phyloP scores from a whole-genome alignment of 129 eudicot species.

The Flaveria bidentis region DNA sequence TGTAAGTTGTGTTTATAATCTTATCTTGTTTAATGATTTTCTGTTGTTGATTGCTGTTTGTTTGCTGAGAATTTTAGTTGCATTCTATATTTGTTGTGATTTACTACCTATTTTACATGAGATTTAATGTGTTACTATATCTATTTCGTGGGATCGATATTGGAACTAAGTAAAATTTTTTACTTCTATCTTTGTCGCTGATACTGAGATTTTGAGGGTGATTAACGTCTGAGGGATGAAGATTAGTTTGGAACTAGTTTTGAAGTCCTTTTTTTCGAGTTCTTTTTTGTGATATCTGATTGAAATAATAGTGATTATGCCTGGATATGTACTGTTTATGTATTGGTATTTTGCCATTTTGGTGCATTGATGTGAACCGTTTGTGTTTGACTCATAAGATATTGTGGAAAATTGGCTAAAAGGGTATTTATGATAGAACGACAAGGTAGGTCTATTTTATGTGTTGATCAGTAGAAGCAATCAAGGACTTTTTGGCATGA shows the following conservation, averaged over 20 bases:
- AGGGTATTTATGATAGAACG: background rate
- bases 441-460: background rate
- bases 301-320: background rate
- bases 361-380: slow-evolving; percentile 12
- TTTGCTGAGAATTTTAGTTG: slow-evolving; percentile 12
- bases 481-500: background rate
- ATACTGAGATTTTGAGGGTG: background rate
- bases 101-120: too few relatives aligned
- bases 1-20: slow-evolving; percentile 12
- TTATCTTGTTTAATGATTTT: background rate
- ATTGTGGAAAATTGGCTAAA: background rate
- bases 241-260: too few relatives aligned
- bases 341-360: slow-evolving; percentile 10
- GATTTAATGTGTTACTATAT: background rate
- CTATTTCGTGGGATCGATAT: background rate
- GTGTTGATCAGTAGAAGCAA: background rate
- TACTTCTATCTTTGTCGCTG: background rate
- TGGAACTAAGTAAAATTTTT: background rate
- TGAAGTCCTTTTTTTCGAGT: too few relatives aligned
- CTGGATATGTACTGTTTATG: slow-evolving; percentile 13
- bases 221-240: too few relatives aligned
- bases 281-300: background rate
- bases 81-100: background rate
- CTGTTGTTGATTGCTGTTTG: slow-evolving; percentile 11
- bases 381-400: slow-evolving; percentile 1